Evolutionary conservation across 2,329 filamentous ascomycete species (phyloP).

Genomic region (Orbilia quercus): DNA sequence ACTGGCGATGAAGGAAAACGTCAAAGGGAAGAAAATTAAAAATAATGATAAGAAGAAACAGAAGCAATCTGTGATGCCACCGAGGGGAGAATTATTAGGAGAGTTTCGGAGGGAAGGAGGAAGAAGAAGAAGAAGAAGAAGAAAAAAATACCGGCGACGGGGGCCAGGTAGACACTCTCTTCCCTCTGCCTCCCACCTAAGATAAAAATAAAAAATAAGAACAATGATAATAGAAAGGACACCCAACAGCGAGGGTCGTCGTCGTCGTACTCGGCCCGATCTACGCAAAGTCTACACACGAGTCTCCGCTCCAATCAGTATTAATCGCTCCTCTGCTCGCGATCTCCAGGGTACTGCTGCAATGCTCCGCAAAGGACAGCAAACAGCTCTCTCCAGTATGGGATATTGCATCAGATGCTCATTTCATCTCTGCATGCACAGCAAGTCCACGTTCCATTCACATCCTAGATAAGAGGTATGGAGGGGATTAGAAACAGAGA

Average conservation of each 20-base stretch:
- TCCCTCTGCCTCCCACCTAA: not conserved
- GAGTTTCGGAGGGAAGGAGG: not conserved
- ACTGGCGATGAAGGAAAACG: constrained; percentile 13
- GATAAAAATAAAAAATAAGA: no score
- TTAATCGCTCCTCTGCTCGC: constrained; percentile 9
- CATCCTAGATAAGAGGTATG: not conserved
- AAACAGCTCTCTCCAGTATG: no score
- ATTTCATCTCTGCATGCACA: no score
- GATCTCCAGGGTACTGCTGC: not conserved
- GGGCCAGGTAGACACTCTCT: not conserved
- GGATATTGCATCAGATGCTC: not conserved
- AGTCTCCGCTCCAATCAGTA: not conserved
- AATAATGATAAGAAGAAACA: constrained; percentile 12
- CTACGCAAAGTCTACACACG: not conserved
- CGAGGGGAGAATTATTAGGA: constrained; percentile 37
- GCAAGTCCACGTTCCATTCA: no score
- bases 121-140: constrained; percentile 7
- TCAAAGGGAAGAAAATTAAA: constrained; percentile 16
- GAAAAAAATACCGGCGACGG: constrained; percentile 1
- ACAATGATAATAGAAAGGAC: no score
- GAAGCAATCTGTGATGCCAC: constrained; percentile 37
- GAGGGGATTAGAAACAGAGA: not conserved
- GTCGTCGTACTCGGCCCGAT: constrained; percentile 5
- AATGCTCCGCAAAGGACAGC: not conserved
- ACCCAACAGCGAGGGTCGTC: not conserved